Base-by-base conservation (phyloP, 2,329 filamentous ascomycete genomes). In the Diaporthe destruens region DNA sequence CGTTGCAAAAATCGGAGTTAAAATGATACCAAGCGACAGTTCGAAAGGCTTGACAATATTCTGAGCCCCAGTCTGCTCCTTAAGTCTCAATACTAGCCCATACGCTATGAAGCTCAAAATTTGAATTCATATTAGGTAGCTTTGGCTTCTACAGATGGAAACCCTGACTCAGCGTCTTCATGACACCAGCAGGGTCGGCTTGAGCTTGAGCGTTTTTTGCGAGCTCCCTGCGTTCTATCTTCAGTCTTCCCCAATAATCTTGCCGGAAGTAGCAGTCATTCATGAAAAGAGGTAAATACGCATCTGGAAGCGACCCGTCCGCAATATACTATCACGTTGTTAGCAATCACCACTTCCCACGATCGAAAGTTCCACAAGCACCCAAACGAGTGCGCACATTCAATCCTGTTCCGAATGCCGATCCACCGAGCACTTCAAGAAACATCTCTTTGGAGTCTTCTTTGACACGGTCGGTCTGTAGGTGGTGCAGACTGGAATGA, bases 181-280 rank as follows among this genome's bases (percentile, higher is more conserved):
- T 61, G 34, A 61, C 29, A n/a, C 57, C 39, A 32, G 39, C 25
- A 12, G 57, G 57, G 6, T 61, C 57, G 9, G 20, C 57, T n/a
- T 47, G 6, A 6, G 39, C 57, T 47, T 61, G 57, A n/a, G 57
- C 39, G 3, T 23, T 47, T 39, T 61, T 44, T 47, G 57, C 57
- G 18, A 61, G 16, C 1, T 61, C 57, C 23, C 57, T 61, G 6
- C 11, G 29, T 32, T 32, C 57, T 44, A 23, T 5, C 57, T 77
- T 80, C 75, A 86, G 69, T 53, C 84, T 76, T 2, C 80, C 82
- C 57, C 80, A 85, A 75, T 84, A 85, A 69, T 86, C 84, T 76
- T 86, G 81, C 25, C 79, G 74, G 69, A 80, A 82, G 75, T 81
- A 84, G 12, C 79, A 81, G 66, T 85, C 83, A 75, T 85, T 86